A percentile compares a stretch with the other conserved stretches of the same genome.
phyloP scores from a whole-genome alignment of 805 yeast species.

The Starmerella apicola region DNA sequence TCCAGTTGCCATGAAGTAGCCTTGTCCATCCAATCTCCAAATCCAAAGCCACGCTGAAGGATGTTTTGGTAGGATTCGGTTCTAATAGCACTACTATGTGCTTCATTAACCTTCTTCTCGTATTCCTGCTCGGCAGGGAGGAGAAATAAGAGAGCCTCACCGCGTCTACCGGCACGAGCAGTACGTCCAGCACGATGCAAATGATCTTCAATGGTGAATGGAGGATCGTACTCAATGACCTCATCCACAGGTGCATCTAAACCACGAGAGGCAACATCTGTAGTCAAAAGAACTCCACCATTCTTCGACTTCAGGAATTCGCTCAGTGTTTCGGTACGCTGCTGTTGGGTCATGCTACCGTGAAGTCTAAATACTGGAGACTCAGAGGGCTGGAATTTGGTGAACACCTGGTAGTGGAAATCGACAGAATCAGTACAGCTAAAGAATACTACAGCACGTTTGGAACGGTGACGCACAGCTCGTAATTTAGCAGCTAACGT shows the following conservation, averaged over 20 bases:
- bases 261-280: slow-evolving; percentile 97
- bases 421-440: slow-evolving; percentile 96
- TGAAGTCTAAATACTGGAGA: slow-evolving; percentile 59
- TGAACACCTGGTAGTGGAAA: slow-evolving; percentile 69
- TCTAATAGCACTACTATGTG: slow-evolving; percentile 46
- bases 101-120: slow-evolving; percentile 40
- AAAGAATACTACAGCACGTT: slow-evolving; percentile 55
- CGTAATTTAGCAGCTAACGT: slow-evolving; percentile 58
- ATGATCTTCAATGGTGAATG: slow-evolving; percentile 88
- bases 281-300: slow-evolving; percentile 62
- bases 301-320: slow-evolving; percentile 29
- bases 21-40: slow-evolving; percentile 67
- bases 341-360: slow-evolving; percentile 79
- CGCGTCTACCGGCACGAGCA: slow-evolving; percentile 89
- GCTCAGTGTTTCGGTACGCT: slow-evolving; percentile 61
- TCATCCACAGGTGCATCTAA: slow-evolving; percentile 77
- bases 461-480: slow-evolving; percentile 28
- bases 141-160: slow-evolving; percentile 64
- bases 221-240: slow-evolving; percentile 90
- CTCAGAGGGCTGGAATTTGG: slow-evolving; percentile 39
- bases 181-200: slow-evolving; percentile 95
- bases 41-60: slow-evolving; percentile 29
- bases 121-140: slow-evolving; percentile 84
- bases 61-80: slow-evolving; percentile 34
- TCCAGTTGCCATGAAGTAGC: slow-evolving; percentile 95